Base-by-base conservation (phyloP, 306 rosid genomes). In the Trifolium subterraneum region DNA sequence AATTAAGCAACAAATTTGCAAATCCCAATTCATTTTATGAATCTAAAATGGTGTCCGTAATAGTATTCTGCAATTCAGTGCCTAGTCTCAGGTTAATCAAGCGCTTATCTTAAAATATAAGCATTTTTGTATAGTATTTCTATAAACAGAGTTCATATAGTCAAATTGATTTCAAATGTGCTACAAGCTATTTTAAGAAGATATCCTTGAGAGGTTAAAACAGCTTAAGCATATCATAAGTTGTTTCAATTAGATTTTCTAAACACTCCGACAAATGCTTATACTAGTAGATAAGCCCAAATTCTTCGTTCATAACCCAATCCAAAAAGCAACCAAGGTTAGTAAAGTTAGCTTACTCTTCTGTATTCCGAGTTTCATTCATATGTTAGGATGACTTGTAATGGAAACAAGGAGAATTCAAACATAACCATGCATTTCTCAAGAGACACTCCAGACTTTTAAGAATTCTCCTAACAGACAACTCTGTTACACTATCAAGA, bases 1-100 rank as follows among this genome's bases (percentile, higher is more conserved):
- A 22, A 39, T 38, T 56, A 71, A 56, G 39, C 54, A 71, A 71
- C 63, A 52, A 52, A 51, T 70, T 20, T 55, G 54, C 65, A 71
- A 35, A 54, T 54, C 50, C 39, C 6, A 55, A 71, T 41, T 56
- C 38, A 55, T 38, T 36, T 36, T 55, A 39, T 71, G 62, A 71
- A 60, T 20, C 18, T 15, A 29, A 59, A 77, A 29, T 68, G 31
- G 63, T 20, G 31, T 47, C 20, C 14, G 33, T 36, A 55, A n/a
- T 20, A 36, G 7, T 9, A 15, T 35, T 64, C 39, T 14, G 10
- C 29, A 23, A 14, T 3, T 20, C 51, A 22, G 18, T 4, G 31
- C 13, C 56, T 25, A 36, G 27, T 51, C 19, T 10, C 45, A 65
- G 1, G 16, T 12, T 3, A 25, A 23, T 56, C 13, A 5, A 23